These are phyloP conservation scores for Actinomortierella wolfii DNA, from an alignment of 371 early-diverging fungal genomes.

Conservation along the genomic window DNA sequence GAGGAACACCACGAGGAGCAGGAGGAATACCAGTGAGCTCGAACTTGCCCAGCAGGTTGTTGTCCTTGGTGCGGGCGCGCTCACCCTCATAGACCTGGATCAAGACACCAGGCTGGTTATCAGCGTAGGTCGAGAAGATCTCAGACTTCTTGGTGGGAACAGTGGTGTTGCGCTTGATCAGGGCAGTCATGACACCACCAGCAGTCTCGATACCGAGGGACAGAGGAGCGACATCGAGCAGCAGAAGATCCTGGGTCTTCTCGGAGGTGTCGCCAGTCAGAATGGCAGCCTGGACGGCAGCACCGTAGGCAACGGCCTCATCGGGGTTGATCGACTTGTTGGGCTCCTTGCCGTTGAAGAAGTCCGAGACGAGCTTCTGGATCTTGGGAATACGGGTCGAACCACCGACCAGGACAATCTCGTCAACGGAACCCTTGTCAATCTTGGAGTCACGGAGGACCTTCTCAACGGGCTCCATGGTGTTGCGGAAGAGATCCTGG, in stretches of 20 bases:
- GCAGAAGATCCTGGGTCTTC: slow-evolving; percentile 80
- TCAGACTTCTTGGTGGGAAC: slow-evolving; percentile 98
- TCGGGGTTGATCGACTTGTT: slow-evolving; percentile 98
- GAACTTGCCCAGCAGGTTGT: slow-evolving; percentile 96
- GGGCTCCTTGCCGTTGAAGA: slow-evolving; percentile 97
- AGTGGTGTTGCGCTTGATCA: slow-evolving; percentile 97
- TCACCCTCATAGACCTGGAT: slow-evolving; percentile 99
- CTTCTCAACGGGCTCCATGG: slow-evolving; percentile 96
- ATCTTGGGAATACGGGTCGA: slow-evolving; percentile 99
- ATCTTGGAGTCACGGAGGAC: slow-evolving; percentile 93
- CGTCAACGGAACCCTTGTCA: slow-evolving; percentile 90
- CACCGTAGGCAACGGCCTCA: slow-evolving; percentile 99
- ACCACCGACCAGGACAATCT: slow-evolving; percentile 99
- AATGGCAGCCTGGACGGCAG: slow-evolving; percentile 97
- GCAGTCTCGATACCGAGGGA: slow-evolving; percentile 97
- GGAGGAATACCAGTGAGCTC: slow-evolving; percentile 96
- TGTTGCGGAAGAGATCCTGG: slow-evolving; percentile 92
- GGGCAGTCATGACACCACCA: slow-evolving; percentile 96
- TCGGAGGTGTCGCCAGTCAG: slow-evolving; percentile 90
- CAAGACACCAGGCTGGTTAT: slow-evolving; percentile 98
- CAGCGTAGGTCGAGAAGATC: slow-evolving; percentile 97
- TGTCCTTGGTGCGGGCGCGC: slow-evolving; percentile 95
- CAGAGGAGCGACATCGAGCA: slow-evolving; percentile 91
- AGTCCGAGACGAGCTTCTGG: slow-evolving; percentile 96
- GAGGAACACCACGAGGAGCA: slow-evolving; percentile 97